Evolutionary conservation across 441 rosid species (phyloP).

Genomic region (Euphorbia schlechtendalii): DNA sequence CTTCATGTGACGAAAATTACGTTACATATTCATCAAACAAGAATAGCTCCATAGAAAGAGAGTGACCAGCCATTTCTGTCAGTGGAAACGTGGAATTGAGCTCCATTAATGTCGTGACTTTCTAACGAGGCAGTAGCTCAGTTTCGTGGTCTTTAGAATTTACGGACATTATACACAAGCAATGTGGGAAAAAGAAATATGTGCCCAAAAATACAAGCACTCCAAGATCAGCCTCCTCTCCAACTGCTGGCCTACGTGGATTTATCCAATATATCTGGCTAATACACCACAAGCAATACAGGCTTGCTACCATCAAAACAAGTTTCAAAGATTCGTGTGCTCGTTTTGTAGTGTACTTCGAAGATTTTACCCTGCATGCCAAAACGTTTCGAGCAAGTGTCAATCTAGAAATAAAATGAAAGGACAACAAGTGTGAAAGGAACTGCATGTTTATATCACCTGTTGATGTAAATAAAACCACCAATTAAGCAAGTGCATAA

Average conservation of each 20-base stretch:
- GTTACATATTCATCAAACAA: not conserved
- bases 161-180: constrained; percentile 41
- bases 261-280: constrained; percentile 49
- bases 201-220: constrained; percentile 40
- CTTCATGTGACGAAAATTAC: no score
- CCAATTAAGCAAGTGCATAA: constrained; percentile 42
- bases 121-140: constrained; percentile 34
- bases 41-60: not conserved
- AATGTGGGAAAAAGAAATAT: constrained; percentile 50
- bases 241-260: constrained; percentile 58
- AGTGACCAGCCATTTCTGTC: not conserved
- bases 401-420: not conserved
- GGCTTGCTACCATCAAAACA: constrained; percentile 29
- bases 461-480: constrained; percentile 56
- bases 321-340: constrained; percentile 34
- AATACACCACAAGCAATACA: constrained; percentile 56
- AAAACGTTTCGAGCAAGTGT: constrained; percentile 6
- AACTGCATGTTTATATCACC: constrained; percentile 25
- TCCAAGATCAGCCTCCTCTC: constrained; percentile 74
- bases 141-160: constrained; percentile 26
- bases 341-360: constrained; percentile 24
- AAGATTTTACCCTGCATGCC: constrained; percentile 32
- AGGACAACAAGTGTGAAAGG: not conserved
- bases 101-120: not conserved
- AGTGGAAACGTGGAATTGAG: not conserved